phyloP scores from a whole-genome alignment of 257 asterid genomes.

The Solanum sejunctum region DNA sequence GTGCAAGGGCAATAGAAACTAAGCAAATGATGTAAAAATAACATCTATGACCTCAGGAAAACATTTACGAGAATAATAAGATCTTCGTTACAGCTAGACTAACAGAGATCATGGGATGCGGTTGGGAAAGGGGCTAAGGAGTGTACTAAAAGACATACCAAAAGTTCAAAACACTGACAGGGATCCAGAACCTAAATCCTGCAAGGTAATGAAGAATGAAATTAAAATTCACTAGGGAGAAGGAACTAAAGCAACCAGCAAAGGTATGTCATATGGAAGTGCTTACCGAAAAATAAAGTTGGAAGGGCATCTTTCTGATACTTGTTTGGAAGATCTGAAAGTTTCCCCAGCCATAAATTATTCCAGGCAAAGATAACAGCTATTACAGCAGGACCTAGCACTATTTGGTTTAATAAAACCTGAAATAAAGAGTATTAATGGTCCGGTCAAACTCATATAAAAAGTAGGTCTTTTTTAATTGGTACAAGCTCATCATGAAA shows the following conservation, averaged over 20 bases:
- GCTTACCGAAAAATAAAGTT: constrained; percentile 56
- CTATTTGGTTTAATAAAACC: constrained; percentile 76
- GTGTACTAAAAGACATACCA: constrained; percentile 38
- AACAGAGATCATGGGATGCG: not conserved
- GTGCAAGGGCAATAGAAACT: not conserved
- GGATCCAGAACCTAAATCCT: constrained; percentile 97
- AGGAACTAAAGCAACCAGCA: not conserved
- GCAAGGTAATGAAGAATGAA: constrained; percentile 9
- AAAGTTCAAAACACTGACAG: constrained; percentile 83
- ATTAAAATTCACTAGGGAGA: not conserved
- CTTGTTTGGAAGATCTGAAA: constrained; percentile 75
- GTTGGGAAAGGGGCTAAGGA: not conserved
- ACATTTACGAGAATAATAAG: not conserved
- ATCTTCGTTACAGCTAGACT: not conserved
- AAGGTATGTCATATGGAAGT: not conserved
- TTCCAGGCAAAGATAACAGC: constrained; percentile 90
- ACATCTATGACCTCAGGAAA: not conserved
- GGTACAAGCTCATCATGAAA: not conserved
- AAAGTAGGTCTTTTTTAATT: not conserved
- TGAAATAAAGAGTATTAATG: constrained; percentile 13
- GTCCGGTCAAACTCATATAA: not conserved
- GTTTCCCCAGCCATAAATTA: constrained; percentile 79
- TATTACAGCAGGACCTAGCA: constrained; percentile 74
- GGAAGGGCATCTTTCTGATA: constrained; percentile 90
- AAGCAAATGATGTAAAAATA: not conserved